Conservation (phyloP, 768 basidiomycete genomes). For the Lentinula aciculospora region DNA sequence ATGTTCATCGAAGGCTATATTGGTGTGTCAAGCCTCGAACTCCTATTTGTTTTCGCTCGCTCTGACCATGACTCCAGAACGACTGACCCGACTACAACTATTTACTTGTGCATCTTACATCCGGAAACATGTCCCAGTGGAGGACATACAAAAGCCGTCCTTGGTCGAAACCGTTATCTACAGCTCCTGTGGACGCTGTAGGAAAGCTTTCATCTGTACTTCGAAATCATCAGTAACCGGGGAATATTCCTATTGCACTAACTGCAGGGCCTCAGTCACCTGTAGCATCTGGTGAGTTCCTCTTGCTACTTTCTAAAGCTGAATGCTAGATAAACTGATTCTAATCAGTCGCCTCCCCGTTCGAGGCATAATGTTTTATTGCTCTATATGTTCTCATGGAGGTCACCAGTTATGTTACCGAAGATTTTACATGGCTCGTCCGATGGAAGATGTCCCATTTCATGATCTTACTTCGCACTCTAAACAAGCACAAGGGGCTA, state of each 20-base stretch:
- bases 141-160: constrained; percentile 47
- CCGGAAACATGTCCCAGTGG: constrained; percentile 53
- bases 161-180: constrained; percentile 70
- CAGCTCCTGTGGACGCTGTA: constrained; percentile 63
- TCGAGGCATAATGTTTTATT: constrained; percentile 62
- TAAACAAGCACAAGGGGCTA: constrained; percentile 6
- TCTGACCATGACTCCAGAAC: constrained; percentile 35
- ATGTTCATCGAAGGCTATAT: constrained; percentile 69
- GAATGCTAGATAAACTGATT: constrained; percentile 8
- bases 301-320: not conserved
- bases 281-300: constrained; percentile 71
- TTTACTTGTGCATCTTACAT: constrained; percentile 69
- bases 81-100: constrained; percentile 55
- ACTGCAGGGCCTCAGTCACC: constrained; percentile 42
- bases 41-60: not conserved
- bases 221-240: constrained; percentile 25
- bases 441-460: constrained; percentile 43
- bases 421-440: constrained; percentile 55
- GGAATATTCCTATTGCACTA: constrained; percentile 49
- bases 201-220: constrained; percentile 50
- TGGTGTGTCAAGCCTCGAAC: constrained; percentile 35
- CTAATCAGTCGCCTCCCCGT: constrained; percentile 67
- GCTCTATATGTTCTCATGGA: constrained; percentile 73
- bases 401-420: constrained; percentile 79
- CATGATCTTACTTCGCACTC: constrained; percentile 9